Evolutionary conservation across 1,284 basidiomycete species (phyloP).

Genomic region (Irpex lacteus): DNA sequence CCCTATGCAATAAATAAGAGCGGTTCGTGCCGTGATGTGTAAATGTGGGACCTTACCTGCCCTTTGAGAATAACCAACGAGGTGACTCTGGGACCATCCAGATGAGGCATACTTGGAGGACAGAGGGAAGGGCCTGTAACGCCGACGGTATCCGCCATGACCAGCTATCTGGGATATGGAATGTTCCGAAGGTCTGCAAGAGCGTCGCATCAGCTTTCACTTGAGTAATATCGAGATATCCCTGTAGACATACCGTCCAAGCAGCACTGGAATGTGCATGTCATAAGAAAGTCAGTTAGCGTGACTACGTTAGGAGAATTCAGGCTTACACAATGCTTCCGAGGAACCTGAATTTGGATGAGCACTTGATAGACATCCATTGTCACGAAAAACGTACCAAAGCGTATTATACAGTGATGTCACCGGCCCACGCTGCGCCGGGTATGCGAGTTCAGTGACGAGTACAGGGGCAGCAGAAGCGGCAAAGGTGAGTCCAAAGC

Average conservation of each 20-base stretch:
- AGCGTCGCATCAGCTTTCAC: not conserved
- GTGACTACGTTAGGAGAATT: no score
- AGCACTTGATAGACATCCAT: not conserved
- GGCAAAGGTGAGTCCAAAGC: constrained; percentile 54
- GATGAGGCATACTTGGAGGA: constrained; percentile 51
- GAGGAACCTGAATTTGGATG: constrained; percentile 25
- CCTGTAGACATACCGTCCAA: constrained; percentile 38
- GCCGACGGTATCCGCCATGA: constrained; percentile 61
- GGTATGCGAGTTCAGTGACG: constrained; percentile 55
- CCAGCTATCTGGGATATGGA: constrained; percentile 50
- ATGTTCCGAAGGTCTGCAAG: constrained; percentile 53
- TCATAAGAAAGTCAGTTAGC: not conserved
- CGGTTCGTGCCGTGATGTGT: not conserved
- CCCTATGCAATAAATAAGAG: constrained; percentile 20
- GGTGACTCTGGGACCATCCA: constrained; percentile 61
- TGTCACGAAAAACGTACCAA: constrained; percentile 35
- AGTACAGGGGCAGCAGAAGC: constrained; percentile 49
- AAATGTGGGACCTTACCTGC: constrained; percentile 30
- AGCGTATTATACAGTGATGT: constrained; percentile 56
- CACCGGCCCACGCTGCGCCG: constrained; percentile 47
- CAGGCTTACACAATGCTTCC: constrained; percentile 42
- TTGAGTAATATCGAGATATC: not conserved
- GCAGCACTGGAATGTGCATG: constrained; percentile 36
- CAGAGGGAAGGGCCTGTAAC: constrained; percentile 57
- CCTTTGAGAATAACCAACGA: constrained; percentile 56